Evolutionary conservation across 2,329 filamentous ascomycete species (phyloP), one percentile per base, ranked within the genome.

Genomic region (Stemphylium lycopersici): DNA sequence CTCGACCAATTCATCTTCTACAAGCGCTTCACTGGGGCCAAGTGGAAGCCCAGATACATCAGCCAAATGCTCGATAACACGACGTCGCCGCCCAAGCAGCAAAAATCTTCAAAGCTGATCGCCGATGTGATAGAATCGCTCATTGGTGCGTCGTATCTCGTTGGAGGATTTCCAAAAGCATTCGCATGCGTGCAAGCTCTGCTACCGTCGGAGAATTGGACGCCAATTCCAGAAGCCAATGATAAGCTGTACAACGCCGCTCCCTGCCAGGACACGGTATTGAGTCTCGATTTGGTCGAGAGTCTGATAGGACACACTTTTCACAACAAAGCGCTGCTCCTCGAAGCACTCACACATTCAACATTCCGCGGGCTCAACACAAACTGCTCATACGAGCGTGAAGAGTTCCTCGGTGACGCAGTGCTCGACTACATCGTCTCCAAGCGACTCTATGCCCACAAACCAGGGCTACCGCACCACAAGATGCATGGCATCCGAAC

Each of bases 81-180:
- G 6, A n/a, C 38, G 1, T 5, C 44, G 6, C 20, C 51, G 53
- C 49, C 63, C 32, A 56, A 74, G 65, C 40, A 75, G 80, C 5
- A 66, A 70, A 12, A 92, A 29, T 89, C 90, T 0, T 89, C 86
- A 1, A 98, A 98, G 70, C 85, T 85, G 0, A 82, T 97, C 6
- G 93, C 93, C 3, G 93, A 98, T 66, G 87, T 97, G 0, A 83
- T 96, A 0, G 93, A 98, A 70, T 85, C 93, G 0, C 79, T 97
- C 0, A 88, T 97, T 16, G 93, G 91, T 1, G 90, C 87, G 0
- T 84, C 89, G 0, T 92, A 84, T 63, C 56, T 89, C 1, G 84
- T 90, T 47, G 89, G 90, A 1, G 89, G 89, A 0, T 77, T 90
- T 12, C 42, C 77, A 0, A 87, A 85, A 60, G 89, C 88, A 0